Evolutionary conservation across 2,329 filamentous ascomycete species (phyloP), one percentile per base, ranked within the genome.

Genomic region (Coleophoma cylindrospora): DNA sequence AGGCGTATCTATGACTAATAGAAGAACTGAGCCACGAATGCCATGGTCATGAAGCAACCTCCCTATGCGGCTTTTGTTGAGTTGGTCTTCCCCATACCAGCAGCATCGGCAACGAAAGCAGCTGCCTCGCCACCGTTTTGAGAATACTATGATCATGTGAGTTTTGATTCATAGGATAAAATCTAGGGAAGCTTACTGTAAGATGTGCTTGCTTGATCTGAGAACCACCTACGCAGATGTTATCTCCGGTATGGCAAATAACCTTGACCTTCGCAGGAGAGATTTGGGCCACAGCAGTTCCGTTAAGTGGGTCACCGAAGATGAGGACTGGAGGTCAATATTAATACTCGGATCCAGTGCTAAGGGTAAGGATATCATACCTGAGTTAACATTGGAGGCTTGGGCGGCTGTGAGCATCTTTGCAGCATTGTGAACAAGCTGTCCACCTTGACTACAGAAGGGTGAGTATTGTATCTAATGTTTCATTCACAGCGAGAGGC

Each of bases 351-450:
- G 27, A 27, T 27, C 27, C 27, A 27, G 27, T 27, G 27, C 27
- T 27, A 41, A 12, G 13, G 38, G 38, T 12, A 19, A 41, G 11
- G 2, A 12, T 17, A 15, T 13, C 41, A 32, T 44, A 44, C 41
- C 41, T 44, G 41, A 44, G 15, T 27, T 44, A 19, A 44, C 41
- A 32, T 13, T n/a, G 12, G 19, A 6, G 21, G 41, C 41, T 32
- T 44, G 41, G 19, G 19, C 41, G 14, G 41, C 19, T 11, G 41
- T 44, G 22, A 44, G 41, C 41, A 44, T 44, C 19, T 44, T 44
- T 32, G 41, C 41, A 14, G 41, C 41, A 33, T 44, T 44, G n/a
- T 44, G 41, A 15, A 44, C 41, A 15, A 44, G 41, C 32, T 44
- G 41, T 14, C 41, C 41, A 27, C 41, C 41, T 44, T 44, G 41